Conservation (phyloP, 2,329 filamentous ascomycete genomes). For the Meredithiella fracta region DNA sequence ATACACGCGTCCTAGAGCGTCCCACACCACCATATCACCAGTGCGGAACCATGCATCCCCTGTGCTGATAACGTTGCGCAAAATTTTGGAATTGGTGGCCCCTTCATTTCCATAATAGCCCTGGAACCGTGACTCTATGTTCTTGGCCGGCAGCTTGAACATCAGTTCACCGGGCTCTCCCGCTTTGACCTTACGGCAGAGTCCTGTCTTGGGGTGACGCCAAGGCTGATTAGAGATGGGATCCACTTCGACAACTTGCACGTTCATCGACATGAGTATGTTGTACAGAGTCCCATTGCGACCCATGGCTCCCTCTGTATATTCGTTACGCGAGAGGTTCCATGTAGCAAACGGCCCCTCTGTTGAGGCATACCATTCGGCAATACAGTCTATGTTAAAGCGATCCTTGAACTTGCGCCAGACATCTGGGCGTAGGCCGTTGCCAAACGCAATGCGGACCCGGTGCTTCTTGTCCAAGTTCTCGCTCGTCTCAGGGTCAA, state of each 20-base stretch:
- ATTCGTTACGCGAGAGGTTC: slow-evolving; percentile 59
- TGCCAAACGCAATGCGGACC: slow-evolving; percentile 64
- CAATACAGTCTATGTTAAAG: slow-evolving; percentile 56
- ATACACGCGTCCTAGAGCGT: slow-evolving; percentile 53
- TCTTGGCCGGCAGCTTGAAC: slow-evolving; percentile 47
- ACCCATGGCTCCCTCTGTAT: slow-evolving; percentile 61
- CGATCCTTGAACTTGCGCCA: slow-evolving; percentile 73
- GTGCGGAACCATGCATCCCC: slow-evolving; percentile 73
- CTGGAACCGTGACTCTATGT: slow-evolving; percentile 52
- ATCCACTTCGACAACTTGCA: slow-evolving; percentile 53
- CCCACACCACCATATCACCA: slow-evolving; percentile 64
- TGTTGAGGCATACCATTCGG: slow-evolving; percentile 68
- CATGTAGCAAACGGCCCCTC: slow-evolving; percentile 54
- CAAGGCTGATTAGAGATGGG: slow-evolving; percentile 49
- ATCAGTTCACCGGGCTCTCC: slow-evolving; percentile 62
- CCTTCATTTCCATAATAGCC: slow-evolving; percentile 64
- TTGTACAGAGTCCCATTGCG: slow-evolving; percentile 48
- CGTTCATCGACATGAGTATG: slow-evolving; percentile 32
- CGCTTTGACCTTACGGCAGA: slow-evolving; percentile 41
- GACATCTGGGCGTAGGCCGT: slow-evolving; percentile 69
- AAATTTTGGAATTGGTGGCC: slow-evolving; percentile 56
- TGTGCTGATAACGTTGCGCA: slow-evolving; percentile 54
- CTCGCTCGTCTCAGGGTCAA: slow-evolving; percentile 47
- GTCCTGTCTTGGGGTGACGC: slow-evolving; percentile 51
- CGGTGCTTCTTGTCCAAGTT: slow-evolving; percentile 55